Percentiles rank a stretch among this genome's conserved stretches.
phyloP scores from a whole-genome alignment of 768 basidiomycete genomes.

The Piloderma croceum region DNA sequence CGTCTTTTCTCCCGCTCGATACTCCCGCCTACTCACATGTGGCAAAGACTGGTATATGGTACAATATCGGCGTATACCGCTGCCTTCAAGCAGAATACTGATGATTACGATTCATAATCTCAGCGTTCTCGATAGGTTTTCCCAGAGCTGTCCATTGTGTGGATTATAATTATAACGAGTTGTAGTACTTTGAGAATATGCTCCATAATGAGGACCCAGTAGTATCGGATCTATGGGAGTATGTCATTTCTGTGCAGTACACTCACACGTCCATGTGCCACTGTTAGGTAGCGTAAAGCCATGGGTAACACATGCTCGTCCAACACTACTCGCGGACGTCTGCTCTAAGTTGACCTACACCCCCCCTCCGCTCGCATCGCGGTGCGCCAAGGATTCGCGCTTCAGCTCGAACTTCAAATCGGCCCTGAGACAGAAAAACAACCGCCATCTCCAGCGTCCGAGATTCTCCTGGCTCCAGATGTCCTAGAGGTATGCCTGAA shows the following conservation, averaged over 20 bases:
- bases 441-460: slow-evolving; percentile 49
- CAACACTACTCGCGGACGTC: too few relatives aligned
- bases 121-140: too few relatives aligned
- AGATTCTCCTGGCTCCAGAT: slow-evolving; percentile 50
- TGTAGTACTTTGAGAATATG: slow-evolving; percentile 7
- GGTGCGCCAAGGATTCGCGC: slow-evolving; percentile 22
- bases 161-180: slow-evolving; percentile 2
- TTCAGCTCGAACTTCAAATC: slow-evolving; percentile 46
- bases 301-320: too few relatives aligned
- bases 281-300: too few relatives aligned
- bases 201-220: not conserved
- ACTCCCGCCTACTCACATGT: slow-evolving; percentile 4
- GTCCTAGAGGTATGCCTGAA: slow-evolving; percentile 57
- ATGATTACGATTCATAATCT: slow-evolving; percentile 72
- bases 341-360: not conserved
- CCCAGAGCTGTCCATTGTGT: too few relatives aligned
- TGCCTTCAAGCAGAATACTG: slow-evolving; percentile 73
- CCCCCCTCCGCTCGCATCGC: not conserved
- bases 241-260: too few relatives aligned
- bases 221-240: too few relatives aligned
- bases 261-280: too few relatives aligned
- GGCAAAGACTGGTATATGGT: slow-evolving; percentile 70
- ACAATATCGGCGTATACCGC: slow-evolving; percentile 87
- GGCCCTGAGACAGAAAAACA: slow-evolving; percentile 69
- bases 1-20: slow-evolving; percentile 23